These are phyloP conservation scores for Colletotrichum sp. DNA, from an alignment of 2,329 filamentous ascomycete genomes.

Conservation along the genomic window DNA sequence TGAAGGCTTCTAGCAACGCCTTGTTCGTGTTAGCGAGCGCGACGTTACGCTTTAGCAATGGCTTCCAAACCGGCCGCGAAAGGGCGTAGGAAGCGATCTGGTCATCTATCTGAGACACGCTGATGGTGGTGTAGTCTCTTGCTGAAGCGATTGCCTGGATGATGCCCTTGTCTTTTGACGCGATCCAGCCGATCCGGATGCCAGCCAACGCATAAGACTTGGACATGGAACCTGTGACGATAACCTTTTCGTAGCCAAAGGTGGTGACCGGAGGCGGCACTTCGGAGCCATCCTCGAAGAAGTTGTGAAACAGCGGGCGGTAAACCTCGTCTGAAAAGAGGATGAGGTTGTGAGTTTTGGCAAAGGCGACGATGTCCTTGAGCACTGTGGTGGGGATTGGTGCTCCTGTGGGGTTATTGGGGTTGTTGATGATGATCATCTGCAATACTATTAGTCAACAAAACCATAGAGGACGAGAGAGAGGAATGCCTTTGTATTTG, in stretches of 20 bases:
- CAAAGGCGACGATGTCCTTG: conserved; percentile 66
- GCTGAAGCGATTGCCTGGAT: conserved; percentile 68
- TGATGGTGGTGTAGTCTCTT: conserved; percentile 86
- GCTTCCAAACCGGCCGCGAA: conserved; percentile 45
- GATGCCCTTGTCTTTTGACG: conserved; percentile 65
- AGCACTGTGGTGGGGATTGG: conserved; percentile 69
- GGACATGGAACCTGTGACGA: conserved; percentile 82
- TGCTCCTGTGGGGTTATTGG: conserved; percentile 83
- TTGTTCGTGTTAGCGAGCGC: conserved; percentile 72
- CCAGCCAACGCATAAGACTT: conserved; percentile 87
- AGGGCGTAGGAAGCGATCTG: conserved; percentile 79
- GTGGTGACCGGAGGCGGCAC: conserved; percentile 71
- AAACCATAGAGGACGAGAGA: background rate
- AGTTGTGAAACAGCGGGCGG: conserved; percentile 78
- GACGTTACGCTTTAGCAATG: conserved; percentile 62
- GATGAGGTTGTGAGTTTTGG: conserved; percentile 65
- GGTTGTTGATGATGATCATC: conserved; percentile 70
- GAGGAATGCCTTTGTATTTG: conserved; percentile 70
- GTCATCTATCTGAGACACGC: conserved; percentile 84
- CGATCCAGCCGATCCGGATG: conserved; percentile 84
- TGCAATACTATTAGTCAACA: conserved; percentile 21
- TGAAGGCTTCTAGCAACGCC: conserved; percentile 68
- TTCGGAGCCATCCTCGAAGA: conserved; percentile 53
- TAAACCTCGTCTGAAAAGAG: conserved; percentile 85
- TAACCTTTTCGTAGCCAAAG: conserved; percentile 72